A percentile compares a stretch with the other conserved stretches of the same genome.
These are phyloP conservation scores for Pinus tabuliformis DNA, from an alignment of 75 land plant genomes.

Conservation along the genomic window DNA sequence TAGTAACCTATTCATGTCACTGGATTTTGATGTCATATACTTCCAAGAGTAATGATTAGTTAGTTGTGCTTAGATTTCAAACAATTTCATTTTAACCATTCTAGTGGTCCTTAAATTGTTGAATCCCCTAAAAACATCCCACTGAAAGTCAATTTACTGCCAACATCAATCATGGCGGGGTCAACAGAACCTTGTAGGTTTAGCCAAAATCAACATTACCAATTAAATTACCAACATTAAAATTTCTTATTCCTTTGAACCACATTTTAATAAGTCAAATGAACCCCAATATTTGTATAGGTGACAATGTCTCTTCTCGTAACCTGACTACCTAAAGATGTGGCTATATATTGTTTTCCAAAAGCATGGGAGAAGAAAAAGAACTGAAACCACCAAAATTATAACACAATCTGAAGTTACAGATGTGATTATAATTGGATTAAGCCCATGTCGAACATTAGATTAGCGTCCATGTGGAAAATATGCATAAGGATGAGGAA, in stretches of 20 bases:
- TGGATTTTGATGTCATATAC: slow-evolving; percentile 58
- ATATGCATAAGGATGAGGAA: slow-evolving; percentile 4
- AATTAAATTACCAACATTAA: slow-evolving; percentile 55
- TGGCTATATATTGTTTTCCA: slow-evolving; percentile 26
- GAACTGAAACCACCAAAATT: slow-evolving; percentile 20
- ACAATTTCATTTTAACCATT: too few species aligned
- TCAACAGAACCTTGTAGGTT: slow-evolving; percentile 64
- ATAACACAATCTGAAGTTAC: slow-evolving; percentile 43
- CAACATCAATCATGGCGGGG: slow-evolving; percentile 40
- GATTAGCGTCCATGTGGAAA: not conserved
- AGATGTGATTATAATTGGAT: slow-evolving; percentile 23
- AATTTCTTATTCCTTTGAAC: slow-evolving; percentile 57
- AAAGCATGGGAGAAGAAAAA: slow-evolving; percentile 26
- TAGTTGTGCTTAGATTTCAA: too few species aligned
- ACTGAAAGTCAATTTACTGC: slow-evolving; percentile 69
- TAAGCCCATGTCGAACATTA: slow-evolving; percentile 1
- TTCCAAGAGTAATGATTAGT: too few species aligned
- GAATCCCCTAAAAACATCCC: slow-evolving; percentile 59
- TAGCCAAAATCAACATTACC: slow-evolving; percentile 78
- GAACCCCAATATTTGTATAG: slow-evolving; percentile 28
- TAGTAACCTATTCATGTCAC: slow-evolving; percentile 73
- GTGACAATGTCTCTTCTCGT: slow-evolving; percentile 48
- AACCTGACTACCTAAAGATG: slow-evolving; percentile 6
- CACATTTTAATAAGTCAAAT: slow-evolving; percentile 61
- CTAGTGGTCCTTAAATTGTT: too few species aligned